Percentiles rank a stretch among this genome's conserved stretches.
Evolutionary conservation across 2,329 filamentous ascomycete genomes (phyloP).

Genomic region (Botrytis hyacinthi): DNA sequence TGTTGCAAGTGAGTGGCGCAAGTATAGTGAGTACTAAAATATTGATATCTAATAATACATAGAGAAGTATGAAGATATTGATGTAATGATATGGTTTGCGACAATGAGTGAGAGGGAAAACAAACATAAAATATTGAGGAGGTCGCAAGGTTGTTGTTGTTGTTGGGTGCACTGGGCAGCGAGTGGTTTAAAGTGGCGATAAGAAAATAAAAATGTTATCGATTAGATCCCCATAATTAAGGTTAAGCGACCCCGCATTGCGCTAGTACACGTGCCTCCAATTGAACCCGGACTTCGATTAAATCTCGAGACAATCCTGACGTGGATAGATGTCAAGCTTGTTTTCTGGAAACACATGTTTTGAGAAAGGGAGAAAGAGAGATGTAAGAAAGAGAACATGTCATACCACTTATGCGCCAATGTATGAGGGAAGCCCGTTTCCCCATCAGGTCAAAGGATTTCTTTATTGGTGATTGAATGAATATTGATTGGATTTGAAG

Average conservation of each 20-base stretch:
- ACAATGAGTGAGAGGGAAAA: neutral
- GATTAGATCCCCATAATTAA: neutral
- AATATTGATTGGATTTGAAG: neutral
- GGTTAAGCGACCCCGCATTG: slow-evolving; percentile 16
- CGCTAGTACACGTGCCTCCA: slow-evolving; percentile 7
- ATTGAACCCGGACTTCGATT: neutral
- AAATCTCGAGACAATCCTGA: neutral
- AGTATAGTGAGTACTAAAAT: neutral
- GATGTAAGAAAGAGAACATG: neutral
- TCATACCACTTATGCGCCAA: neutral
- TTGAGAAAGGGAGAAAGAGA: neutral
- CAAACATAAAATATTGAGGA: neutral
- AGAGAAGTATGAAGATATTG: neutral
- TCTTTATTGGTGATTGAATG: neutral
- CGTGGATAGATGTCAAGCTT: neutral
- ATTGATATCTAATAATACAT: neutral
- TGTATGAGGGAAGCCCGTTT: neutral
- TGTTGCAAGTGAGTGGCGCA: neutral
- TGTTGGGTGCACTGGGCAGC: slow-evolving; percentile 2
- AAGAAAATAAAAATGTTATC: slow-evolving; percentile 12
- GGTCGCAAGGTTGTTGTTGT: neutral
- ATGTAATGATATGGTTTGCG: neutral
- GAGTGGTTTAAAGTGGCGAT: slow-evolving; percentile 12
- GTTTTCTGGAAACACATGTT: slow-evolving; percentile 1
- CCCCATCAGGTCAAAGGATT: neutral